Evolutionary conservation across 768 basidiomycete genomes (phyloP).

Genomic region (Xerocomus brunneocitrinus): DNA sequence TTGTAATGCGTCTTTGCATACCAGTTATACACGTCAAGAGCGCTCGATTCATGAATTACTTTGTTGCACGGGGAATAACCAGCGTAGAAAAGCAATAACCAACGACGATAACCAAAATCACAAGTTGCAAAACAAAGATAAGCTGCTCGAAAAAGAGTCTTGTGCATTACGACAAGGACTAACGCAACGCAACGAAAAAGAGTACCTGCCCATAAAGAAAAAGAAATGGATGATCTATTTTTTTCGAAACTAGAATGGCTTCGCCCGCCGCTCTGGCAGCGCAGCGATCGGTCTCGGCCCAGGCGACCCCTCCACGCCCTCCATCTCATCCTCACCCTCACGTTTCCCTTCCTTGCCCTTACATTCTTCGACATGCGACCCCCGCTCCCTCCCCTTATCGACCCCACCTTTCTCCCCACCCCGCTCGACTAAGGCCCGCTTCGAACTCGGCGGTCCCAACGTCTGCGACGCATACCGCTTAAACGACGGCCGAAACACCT

Average conservation of each 20-base stretch:
- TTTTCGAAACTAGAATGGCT: constrained; percentile 14
- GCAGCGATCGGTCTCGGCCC: constrained; percentile 24
- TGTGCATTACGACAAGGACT: not conserved
- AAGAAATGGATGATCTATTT: not conserved
- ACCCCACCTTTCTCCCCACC: constrained; percentile 13
- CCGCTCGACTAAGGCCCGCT: constrained; percentile 44
- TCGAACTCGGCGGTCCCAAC: constrained; percentile 54
- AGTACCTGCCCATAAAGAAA: constrained; percentile 2
- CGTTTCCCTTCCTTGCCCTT: not conserved
- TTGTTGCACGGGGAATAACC: not conserved
- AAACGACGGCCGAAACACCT: constrained; percentile 53
- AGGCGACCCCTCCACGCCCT: constrained; percentile 20
- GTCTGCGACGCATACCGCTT: constrained; percentile 74
- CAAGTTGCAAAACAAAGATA: not conserved
- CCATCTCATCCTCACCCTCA: not conserved
- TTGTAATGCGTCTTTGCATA: not conserved
- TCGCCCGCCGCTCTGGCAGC: constrained; percentile 31
- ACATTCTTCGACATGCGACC: not conserved
- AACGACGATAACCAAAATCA: not conserved
- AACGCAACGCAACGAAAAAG: not conserved
- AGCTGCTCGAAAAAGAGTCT: not conserved
- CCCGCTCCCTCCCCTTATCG: not conserved
- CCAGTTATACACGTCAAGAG: not conserved
- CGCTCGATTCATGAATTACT: not conserved
- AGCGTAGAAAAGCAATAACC: not conserved